Evolutionary conservation across 1,139 yeast species (phyloP).

Genomic region (Eremothecium cymbalariae): DNA sequence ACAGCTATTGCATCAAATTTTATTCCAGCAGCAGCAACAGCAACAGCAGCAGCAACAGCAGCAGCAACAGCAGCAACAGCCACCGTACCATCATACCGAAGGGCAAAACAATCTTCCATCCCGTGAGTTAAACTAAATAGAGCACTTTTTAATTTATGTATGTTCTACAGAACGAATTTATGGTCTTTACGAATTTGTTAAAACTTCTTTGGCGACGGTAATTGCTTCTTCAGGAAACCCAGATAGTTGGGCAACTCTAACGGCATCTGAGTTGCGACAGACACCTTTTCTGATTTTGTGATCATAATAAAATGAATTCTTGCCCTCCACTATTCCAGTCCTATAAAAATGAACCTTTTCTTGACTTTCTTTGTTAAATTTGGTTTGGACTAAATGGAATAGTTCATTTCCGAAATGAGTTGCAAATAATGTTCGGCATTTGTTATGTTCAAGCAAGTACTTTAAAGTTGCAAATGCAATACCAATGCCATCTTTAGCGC

Average conservation of each 20-base stretch:
- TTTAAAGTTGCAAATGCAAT: slow-evolving; percentile 77
- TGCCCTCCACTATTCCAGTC: slow-evolving; percentile 41
- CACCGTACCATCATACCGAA: slow-evolving; percentile 1
- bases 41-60: slow-evolving; percentile 20
- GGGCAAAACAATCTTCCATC: slow-evolving; percentile 1
- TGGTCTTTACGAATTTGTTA: slow-evolving; percentile 1
- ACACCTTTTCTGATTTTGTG: slow-evolving; percentile 66
- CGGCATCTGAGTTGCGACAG: slow-evolving; percentile 69
- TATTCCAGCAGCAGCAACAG: slow-evolving; percentile 10
- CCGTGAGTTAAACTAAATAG: background rate
- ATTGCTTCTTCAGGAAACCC: slow-evolving; percentile 70
- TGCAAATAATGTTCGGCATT: slow-evolving; percentile 78
- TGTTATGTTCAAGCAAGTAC: slow-evolving; percentile 47
- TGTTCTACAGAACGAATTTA: background rate
- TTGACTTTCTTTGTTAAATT: slow-evolving; percentile 29
- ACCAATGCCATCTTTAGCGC: slow-evolving; percentile 81
- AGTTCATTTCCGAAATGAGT: slow-evolving; percentile 85
- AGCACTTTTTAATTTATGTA: background rate
- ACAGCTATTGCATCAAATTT: slow-evolving; percentile 7
- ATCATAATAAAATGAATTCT: slow-evolving; percentile 41
- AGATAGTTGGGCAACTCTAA: slow-evolving; percentile 75
- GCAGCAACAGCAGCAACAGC: slow-evolving; percentile 12
- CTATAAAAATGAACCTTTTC: slow-evolving; percentile 40
- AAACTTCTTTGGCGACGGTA: slow-evolving; percentile 37
- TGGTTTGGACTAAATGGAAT: slow-evolving; percentile 34